These are phyloP conservation scores for Aspergillus terreus DNA, from an alignment of 2,329 filamentous ascomycete species.

Conservation along the genomic window DNA sequence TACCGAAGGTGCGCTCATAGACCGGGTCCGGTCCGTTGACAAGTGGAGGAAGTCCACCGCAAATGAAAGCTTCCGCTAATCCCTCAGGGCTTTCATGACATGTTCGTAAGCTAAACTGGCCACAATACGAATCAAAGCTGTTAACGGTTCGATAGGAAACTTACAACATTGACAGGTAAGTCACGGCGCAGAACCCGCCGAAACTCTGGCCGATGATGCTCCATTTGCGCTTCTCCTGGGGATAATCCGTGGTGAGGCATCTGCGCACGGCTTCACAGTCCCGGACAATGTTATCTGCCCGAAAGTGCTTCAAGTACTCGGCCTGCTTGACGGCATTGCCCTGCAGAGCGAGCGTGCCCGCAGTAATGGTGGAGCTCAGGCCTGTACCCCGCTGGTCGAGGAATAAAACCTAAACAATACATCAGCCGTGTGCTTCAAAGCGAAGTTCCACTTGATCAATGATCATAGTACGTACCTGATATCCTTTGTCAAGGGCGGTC, in stretches of 20 bases:
- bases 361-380: constrained; percentile 74
- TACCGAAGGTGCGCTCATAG: constrained; percentile 65
- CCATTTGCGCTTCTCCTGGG: constrained; percentile 71
- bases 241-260: constrained; percentile 66
- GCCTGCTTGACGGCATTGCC: constrained; percentile 67
- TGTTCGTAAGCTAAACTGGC: not conserved
- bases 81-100: constrained; percentile 58
- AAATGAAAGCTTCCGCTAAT: constrained; percentile 76
- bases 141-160: constrained; percentile 13
- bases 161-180: constrained; percentile 73
- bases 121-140: no score
- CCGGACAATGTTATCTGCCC: constrained; percentile 84
- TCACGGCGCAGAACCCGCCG: constrained; percentile 80
- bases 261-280: constrained; percentile 84
- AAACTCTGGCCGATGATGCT: constrained; percentile 87
- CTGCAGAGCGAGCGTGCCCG: constrained; percentile 63
- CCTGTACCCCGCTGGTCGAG: constrained; percentile 93
- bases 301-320: constrained; percentile 76
- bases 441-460: not conserved
- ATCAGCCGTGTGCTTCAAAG: not conserved
- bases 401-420: constrained; percentile 53
- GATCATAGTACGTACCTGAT: constrained; percentile 55
- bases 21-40: constrained; percentile 69
- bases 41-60: constrained; percentile 78
- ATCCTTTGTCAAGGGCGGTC: constrained; percentile 70